phyloP scores from a whole-genome alignment of 768 basidiomycete species.

The Albatrellus ellisii region DNA sequence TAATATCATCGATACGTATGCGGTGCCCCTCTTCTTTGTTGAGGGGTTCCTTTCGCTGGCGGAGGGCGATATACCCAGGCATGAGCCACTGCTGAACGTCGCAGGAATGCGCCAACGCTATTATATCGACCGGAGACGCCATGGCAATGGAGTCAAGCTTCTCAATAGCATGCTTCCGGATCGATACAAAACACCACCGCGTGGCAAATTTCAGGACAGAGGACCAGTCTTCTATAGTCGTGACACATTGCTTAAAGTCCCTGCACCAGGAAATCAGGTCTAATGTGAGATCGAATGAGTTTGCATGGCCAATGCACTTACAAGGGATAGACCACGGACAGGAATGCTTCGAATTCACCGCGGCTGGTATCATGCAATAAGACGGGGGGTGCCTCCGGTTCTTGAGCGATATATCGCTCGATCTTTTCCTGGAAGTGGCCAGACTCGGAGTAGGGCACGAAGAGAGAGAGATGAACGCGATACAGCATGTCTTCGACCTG shows the following conservation, averaged over 20 bases:
- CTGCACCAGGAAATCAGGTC: conserved; percentile 3
- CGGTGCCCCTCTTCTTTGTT: conserved; percentile 6
- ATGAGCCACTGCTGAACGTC: conserved; percentile 4
- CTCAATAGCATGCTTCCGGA: conserved; percentile 12
- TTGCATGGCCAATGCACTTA: background rate
- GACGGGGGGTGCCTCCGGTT: too few relatives aligned
- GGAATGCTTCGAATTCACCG: conserved; percentile 1
- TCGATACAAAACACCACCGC: conserved; percentile 20
- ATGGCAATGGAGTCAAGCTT: background rate
- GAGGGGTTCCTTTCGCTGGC: conserved; percentile 5
- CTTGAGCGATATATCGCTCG: too few relatives aligned
- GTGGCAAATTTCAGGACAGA: conserved; percentile 18
- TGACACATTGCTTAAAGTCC: conserved; percentile 6
- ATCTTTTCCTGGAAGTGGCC: too few relatives aligned
- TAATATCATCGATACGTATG: conserved; percentile 5
- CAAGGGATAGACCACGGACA: background rate
- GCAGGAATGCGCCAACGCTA: conserved; percentile 4
- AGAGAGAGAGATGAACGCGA: too few relatives aligned
- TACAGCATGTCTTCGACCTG: too few relatives aligned
- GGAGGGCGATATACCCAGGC: conserved; percentile 3
- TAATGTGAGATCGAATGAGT: background rate
- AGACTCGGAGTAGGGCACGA: too few relatives aligned
- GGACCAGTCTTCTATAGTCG: conserved; percentile 17
- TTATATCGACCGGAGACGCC: background rate
- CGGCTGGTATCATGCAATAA: background rate